Conservation (phyloP, 148 eudicot genomes). For the Rhododendron simsii region DNA sequence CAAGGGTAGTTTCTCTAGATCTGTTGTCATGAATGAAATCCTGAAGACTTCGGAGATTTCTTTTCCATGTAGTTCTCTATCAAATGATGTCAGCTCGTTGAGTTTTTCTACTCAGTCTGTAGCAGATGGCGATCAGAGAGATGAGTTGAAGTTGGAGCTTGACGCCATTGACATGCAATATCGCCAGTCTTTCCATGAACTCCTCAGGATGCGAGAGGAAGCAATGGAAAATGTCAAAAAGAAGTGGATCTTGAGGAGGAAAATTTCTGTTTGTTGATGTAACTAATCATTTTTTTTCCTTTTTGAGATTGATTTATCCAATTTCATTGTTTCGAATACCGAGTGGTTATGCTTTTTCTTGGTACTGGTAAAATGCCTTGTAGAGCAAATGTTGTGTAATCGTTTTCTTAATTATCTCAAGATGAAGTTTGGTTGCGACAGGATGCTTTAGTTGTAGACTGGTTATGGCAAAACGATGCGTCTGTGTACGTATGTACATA, state of each 20-base stretch:
- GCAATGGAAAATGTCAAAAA: constrained; percentile 56
- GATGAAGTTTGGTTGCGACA: neutral
- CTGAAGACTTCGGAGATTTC: constrained; percentile 21
- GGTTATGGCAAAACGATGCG: neutral
- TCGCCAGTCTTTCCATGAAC: constrained; percentile 37
- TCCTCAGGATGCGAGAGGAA: constrained; percentile 49
- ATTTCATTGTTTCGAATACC: neutral
- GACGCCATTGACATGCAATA: constrained; percentile 56
- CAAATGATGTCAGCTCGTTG: constrained; percentile 35
- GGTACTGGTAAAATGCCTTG: neutral
- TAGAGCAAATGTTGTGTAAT: neutral
- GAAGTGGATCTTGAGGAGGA: constrained; percentile 44
- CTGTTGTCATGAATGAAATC: constrained; percentile 16
- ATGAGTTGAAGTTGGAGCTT: constrained; percentile 55
- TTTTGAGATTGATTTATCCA: neutral
- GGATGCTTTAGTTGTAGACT: neutral
- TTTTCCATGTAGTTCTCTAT: constrained; percentile 20
- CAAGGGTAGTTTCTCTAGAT: constrained; percentile 9
- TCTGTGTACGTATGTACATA: neutral
- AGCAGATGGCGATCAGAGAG: constrained; percentile 23
- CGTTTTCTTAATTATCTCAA: neutral
- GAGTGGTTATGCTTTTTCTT: neutral
- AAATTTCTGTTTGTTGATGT: constrained; percentile 31
- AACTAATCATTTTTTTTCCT: neutral
- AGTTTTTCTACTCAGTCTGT: constrained; percentile 25